Conservation (phyloP, 129 eudicot genomes). For the Tagetes patula region DNA sequence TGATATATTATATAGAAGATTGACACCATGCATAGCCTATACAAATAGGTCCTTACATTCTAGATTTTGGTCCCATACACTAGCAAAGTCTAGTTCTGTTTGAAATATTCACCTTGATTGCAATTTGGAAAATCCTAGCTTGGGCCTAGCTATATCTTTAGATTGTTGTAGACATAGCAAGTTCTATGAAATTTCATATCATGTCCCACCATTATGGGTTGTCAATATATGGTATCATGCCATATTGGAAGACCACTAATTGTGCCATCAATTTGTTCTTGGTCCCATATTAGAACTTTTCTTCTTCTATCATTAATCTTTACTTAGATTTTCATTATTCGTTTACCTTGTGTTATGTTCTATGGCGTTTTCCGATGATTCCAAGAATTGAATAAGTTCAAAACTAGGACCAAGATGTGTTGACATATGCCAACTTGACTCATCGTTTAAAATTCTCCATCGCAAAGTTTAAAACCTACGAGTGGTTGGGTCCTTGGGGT, state of each 20-base stretch:
- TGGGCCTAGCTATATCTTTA: slow-evolving; percentile 14
- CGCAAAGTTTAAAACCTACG: background rate
- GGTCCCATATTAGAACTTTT: slow-evolving; percentile 17
- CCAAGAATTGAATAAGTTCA: slow-evolving; percentile 10
- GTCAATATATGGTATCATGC: slow-evolving; percentile 10
- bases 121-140: slow-evolving; percentile 18
- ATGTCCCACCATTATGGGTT: slow-evolving; percentile 19
- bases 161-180: slow-evolving; percentile 15
- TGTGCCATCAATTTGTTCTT: slow-evolving; percentile 27
- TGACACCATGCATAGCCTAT: background rate
- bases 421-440: slow-evolving; percentile 10
- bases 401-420: background rate
- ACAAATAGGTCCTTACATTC: background rate
- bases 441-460: background rate
- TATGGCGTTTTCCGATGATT: background rate
- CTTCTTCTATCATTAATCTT: slow-evolving; percentile 1
- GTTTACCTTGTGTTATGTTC: background rate
- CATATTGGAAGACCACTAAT: slow-evolving; percentile 11
- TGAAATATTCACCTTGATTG: background rate
- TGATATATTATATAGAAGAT: background rate
- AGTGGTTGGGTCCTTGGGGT: slow-evolving; percentile 9
- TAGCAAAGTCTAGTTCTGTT: background rate
- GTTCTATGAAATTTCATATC: slow-evolving; percentile 25
- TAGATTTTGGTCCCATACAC: background rate
- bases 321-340: background rate